phyloP scores from a whole-genome alignment of 352 stramenopile species.

The Phytophthora pisi region DNA sequence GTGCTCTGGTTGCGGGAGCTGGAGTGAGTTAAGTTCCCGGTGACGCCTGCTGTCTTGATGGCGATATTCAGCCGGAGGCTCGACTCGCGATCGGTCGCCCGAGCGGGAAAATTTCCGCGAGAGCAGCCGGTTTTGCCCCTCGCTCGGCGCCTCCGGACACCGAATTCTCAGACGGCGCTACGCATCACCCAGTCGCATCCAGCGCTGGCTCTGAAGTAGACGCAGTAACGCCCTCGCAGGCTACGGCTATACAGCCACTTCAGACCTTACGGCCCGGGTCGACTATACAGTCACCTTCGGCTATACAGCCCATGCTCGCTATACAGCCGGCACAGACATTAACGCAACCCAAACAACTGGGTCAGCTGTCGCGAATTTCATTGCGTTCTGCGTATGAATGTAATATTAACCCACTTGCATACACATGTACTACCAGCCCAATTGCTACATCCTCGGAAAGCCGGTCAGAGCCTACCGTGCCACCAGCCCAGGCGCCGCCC shows the following conservation, averaged over 20 bases:
- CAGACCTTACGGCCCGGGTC: slow-evolving; percentile 2
- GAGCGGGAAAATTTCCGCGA: neutral
- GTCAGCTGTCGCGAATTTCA: too few relatives aligned
- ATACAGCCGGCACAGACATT: slow-evolving; percentile 5
- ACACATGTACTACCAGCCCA: too few relatives aligned
- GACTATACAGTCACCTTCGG: slow-evolving; percentile 7
- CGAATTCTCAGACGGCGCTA: neutral
- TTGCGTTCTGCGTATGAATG: too few relatives aligned
- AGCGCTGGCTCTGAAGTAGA: neutral
- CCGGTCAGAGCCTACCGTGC: too few relatives aligned
- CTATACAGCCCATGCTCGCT: neutral
- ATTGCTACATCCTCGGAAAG: too few relatives aligned
- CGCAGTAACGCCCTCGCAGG: too few relatives aligned
- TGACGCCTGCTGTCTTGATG: neutral
- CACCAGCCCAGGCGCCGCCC: too few relatives aligned
- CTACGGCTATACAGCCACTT: neutral
- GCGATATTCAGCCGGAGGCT: neutral
- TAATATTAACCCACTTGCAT: too few relatives aligned
- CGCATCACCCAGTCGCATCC: neutral
- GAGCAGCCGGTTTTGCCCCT: neutral
- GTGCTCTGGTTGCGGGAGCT: neutral
- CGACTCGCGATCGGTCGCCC: neutral
- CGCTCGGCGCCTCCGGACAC: neutral
- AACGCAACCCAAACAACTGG: neutral
- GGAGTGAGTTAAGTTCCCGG: neutral